These are phyloP conservation scores for Dictyostelium citrinum DNA, from an alignment of 78 protist genomes.

Conservation along the genomic window DNA sequence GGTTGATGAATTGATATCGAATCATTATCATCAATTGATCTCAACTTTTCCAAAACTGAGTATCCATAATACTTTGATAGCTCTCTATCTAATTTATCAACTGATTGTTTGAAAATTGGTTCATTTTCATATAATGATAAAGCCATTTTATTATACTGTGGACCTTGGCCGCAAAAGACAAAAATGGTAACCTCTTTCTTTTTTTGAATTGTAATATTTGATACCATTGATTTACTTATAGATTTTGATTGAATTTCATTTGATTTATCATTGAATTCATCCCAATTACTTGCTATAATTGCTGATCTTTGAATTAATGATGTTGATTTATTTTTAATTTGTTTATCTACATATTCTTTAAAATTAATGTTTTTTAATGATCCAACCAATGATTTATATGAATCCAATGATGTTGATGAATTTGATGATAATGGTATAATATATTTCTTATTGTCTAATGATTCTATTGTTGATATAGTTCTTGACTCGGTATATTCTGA, in stretches of 20 bases:
- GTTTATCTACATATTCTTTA: background rate
- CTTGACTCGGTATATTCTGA: background rate
- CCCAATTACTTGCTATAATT: background rate
- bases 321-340: background rate
- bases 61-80: background rate
- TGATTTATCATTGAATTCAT: background rate
- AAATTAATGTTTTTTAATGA: background rate
- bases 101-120: background rate
- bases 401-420: background rate
- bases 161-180: conserved; percentile 62
- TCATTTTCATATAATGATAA: background rate
- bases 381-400: background rate
- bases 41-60: background rate
- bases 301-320: background rate
- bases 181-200: background rate
- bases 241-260: background rate
- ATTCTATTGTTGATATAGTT: background rate
- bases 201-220: background rate
- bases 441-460: background rate
- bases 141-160: conserved; percentile 43
- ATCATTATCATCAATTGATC: background rate
- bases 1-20: background rate
- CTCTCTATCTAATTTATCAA: background rate
- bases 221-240: too few species aligned
- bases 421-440: conserved; percentile 8